A percentile compares a stretch with the other conserved stretches of the same genome.
Conservation (phyloP, 2,329 filamentous ascomycete genomes). For the Tolypocladium inflatum region DNA sequence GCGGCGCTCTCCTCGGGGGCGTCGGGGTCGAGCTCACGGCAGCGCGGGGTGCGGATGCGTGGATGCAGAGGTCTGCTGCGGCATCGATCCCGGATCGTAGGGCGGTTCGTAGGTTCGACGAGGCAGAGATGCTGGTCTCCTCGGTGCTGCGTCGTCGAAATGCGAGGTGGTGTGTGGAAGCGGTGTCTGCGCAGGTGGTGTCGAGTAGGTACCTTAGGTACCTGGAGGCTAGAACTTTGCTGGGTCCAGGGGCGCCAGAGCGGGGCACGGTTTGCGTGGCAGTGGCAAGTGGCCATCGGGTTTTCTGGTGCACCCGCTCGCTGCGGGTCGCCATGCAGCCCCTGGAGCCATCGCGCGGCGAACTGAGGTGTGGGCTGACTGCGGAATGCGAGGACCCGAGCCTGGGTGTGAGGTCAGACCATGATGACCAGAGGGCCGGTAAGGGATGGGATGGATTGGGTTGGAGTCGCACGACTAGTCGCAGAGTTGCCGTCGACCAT, state of each 20-base stretch:
- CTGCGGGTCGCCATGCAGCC: not conserved
- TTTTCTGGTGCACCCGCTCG: not conserved
- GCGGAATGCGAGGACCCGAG: not conserved
- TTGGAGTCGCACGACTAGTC: not conserved
- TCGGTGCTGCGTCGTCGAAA: not conserved
- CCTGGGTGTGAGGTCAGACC: not conserved
- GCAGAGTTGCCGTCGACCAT: not conserved
- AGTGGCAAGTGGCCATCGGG: not conserved
- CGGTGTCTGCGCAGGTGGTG: not conserved
- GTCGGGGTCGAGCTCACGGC: not conserved
- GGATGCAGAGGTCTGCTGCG: not conserved
- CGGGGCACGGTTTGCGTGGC: not conserved
- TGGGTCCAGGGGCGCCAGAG: not conserved
- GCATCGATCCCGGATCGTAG: not conserved
- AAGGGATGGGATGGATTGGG: not conserved
- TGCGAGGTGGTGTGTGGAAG: not conserved
- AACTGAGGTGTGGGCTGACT: not conserved
- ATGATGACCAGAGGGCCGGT: not conserved
- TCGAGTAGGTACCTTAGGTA: too few relatives aligned
- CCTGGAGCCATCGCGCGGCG: not conserved
- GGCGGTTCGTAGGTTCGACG: not conserved
- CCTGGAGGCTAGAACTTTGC: not conserved
- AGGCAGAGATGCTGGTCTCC: not conserved
- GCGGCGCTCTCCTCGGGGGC: not conserved
- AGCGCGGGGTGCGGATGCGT: not conserved